These are phyloP conservation scores for Neonectria sp. DNA, from an alignment of 2,329 filamentous ascomycete species.

Conservation along the genomic window DNA sequence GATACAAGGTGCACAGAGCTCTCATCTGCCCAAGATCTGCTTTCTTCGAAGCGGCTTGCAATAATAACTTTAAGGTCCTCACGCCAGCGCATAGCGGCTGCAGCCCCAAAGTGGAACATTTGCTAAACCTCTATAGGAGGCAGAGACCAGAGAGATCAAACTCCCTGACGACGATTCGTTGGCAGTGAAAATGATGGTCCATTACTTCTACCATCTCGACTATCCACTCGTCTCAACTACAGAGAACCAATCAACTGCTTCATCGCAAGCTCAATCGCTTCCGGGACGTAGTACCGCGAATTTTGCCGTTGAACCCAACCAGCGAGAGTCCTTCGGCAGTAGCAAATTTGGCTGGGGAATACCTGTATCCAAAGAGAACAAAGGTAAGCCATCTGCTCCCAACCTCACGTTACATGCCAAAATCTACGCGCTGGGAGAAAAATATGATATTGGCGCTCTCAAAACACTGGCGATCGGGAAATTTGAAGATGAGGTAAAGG, in stretches of 20 bases:
- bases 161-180: slow-evolving; percentile 20
- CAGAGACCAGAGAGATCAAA: slow-evolving; percentile 2
- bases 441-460: slow-evolving; percentile 11
- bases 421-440: slow-evolving; percentile 16
- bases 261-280: not conserved
- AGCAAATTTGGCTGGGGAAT: not conserved
- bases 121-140: not conserved
- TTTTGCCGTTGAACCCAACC: not conserved
- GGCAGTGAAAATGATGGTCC: slow-evolving; percentile 22
- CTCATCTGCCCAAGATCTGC: slow-evolving; percentile 27
- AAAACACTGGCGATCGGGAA: slow-evolving; percentile 13
- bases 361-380: not conserved
- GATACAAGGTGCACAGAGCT: slow-evolving; percentile 23
- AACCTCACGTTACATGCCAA: slow-evolving; percentile 22
- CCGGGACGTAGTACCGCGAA: not conserved
- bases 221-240: slow-evolving; percentile 7
- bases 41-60: slow-evolving; percentile 21
- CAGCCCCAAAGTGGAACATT: not conserved
- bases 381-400: not conserved
- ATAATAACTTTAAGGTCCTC: not conserved
- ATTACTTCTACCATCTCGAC: slow-evolving; percentile 18
- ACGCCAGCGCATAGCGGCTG: not conserved
- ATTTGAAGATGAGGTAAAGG: slow-evolving; percentile 11
- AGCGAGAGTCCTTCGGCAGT: not conserved
- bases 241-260: not conserved